Evolutionary conservation across 2,329 filamentous ascomycete species (phyloP).

Genomic region (Escovopsis sp.): DNA sequence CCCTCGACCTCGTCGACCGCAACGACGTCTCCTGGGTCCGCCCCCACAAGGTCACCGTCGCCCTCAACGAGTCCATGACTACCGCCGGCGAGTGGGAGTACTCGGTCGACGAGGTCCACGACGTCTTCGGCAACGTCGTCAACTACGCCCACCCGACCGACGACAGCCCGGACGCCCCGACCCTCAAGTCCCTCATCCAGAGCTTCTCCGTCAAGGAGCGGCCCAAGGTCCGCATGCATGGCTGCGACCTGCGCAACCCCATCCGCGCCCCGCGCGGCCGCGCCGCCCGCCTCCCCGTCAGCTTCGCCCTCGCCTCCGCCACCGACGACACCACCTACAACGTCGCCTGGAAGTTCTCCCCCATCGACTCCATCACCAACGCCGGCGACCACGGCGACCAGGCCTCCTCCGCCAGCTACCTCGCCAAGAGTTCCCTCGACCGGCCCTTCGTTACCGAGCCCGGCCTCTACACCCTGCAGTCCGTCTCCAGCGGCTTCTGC

Average conservation of each 20-base stretch:
- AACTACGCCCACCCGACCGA: constrained; percentile 54
- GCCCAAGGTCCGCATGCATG: constrained; percentile 54
- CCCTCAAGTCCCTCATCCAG: constrained; percentile 51
- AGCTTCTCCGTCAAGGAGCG: constrained; percentile 76
- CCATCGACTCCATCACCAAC: constrained; percentile 51
- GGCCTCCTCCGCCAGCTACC: constrained; percentile 40
- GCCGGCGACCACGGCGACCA: constrained; percentile 53
- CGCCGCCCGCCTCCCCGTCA: constrained; percentile 51
- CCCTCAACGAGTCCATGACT: constrained; percentile 79
- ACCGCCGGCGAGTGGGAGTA: constrained; percentile 74
- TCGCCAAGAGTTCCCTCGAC: constrained; percentile 45
- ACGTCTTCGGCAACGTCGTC: constrained; percentile 76
- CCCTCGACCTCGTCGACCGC: constrained; percentile 43
- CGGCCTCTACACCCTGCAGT: constrained; percentile 74
- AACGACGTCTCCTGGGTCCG: constrained; percentile 71
- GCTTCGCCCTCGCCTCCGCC: constrained; percentile 47
- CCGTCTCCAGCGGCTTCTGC: constrained; percentile 68
- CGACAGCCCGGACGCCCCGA: constrained; percentile 47
- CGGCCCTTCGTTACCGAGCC: constrained; percentile 56
- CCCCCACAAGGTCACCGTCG: constrained; percentile 58
- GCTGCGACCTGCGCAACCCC: constrained; percentile 66
- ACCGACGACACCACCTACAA: constrained; percentile 49
- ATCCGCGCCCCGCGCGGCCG: constrained; percentile 70
- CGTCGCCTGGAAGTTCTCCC: constrained; percentile 69
- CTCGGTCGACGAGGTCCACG: constrained; percentile 78